Base-by-base conservation (phyloP, 352 stramenopile genomes). In the Phytophthora sp. region DNA sequence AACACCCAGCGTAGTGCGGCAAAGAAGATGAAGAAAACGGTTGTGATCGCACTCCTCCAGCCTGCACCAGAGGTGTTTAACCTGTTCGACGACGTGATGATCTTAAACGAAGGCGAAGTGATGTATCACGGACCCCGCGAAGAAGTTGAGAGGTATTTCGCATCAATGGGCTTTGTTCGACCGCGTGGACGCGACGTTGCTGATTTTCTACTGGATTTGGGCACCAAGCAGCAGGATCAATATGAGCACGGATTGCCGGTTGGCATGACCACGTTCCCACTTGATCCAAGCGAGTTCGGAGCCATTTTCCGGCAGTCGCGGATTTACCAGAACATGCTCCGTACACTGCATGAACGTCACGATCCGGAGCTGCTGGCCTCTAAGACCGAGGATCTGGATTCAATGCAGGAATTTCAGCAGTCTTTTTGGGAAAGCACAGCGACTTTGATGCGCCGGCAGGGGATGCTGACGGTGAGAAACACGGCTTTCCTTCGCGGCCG, bases 31-130 rank as follows among this genome's bases (percentile, higher is more conserved):
- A 64, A 66, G 15, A 71, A 73, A 30, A 89, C 80, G 3, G 54
- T 73, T 12, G 76, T 90, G 26, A 77, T 97, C 18, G 82, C 86
- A 3, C 69, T 98, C 44, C 69, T 97, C 4, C 77, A 98, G 60
- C 93, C 94, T 49, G 77, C 93, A 3, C 76, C 73, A 0, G 73
- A 84, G 39, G 73, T 84, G 0, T 79, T 77, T 56, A 53, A 74
- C 33, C 69, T 84, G 2, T 84, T 81, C 12, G 76, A 81, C 62
- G 61, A 84, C 35, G 75, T 84, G n/a, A 50, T 84, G 47, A 56
- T 84, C 23, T 55, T 84, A 23, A 79, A 71, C 61, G 70, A 81
- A 1, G 73, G 76, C 13, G 53, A 84, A 13, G 67, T 84, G 26
- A 72, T 77, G 49, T 77, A 73, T 26, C 63, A 80, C 20, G 53